phyloP scores from a whole-genome alignment of 768 basidiomycete species.

The Panaeolus papilionaceus region DNA sequence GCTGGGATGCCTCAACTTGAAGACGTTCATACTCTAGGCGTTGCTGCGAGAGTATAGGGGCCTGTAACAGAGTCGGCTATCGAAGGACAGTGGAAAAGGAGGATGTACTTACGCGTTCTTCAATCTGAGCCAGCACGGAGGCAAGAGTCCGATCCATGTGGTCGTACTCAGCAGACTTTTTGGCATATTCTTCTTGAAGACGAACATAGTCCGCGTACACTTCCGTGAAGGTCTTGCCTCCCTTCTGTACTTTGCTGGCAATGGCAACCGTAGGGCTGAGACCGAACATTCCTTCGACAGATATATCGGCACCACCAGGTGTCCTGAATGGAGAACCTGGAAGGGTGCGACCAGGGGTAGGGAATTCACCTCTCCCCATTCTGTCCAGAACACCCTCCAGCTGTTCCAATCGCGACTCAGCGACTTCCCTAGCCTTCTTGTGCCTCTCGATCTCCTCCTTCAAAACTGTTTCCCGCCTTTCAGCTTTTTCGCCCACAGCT shows the following conservation, averaged over 20 bases:
- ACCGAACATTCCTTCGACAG: slow-evolving; percentile 64
- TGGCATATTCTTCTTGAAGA: slow-evolving; percentile 81
- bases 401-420: slow-evolving; percentile 74
- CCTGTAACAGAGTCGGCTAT: slow-evolving; percentile 51
- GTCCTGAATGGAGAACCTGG: slow-evolving; percentile 57
- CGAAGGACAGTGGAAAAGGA: neutral
- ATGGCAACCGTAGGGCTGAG: slow-evolving; percentile 90
- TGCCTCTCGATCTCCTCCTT: slow-evolving; percentile 79
- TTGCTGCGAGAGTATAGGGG: slow-evolving; percentile 90
- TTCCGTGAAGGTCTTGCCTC: slow-evolving; percentile 91
- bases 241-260: slow-evolving; percentile 80
- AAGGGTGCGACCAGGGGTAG: slow-evolving; percentile 53
- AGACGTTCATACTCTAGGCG: slow-evolving; percentile 88
- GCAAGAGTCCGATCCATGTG: slow-evolving; percentile 84
- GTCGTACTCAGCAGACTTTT: slow-evolving; percentile 82
- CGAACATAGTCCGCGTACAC: slow-evolving; percentile 91
- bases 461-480: slow-evolving; percentile 68
- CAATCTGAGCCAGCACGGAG: slow-evolving; percentile 85
- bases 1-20: slow-evolving; percentile 77
- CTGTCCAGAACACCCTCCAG: slow-evolving; percentile 75
- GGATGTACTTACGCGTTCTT: slow-evolving; percentile 72
- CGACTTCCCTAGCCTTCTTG: slow-evolving; percentile 66
- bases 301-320: slow-evolving; percentile 45
- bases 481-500: slow-evolving; percentile 70
- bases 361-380: slow-evolving; percentile 77